Evolutionary conservation across 1,284 basidiomycete species (phyloP), one percentile per base, ranked within the genome.

Genomic region (Leccinum solheimii): DNA sequence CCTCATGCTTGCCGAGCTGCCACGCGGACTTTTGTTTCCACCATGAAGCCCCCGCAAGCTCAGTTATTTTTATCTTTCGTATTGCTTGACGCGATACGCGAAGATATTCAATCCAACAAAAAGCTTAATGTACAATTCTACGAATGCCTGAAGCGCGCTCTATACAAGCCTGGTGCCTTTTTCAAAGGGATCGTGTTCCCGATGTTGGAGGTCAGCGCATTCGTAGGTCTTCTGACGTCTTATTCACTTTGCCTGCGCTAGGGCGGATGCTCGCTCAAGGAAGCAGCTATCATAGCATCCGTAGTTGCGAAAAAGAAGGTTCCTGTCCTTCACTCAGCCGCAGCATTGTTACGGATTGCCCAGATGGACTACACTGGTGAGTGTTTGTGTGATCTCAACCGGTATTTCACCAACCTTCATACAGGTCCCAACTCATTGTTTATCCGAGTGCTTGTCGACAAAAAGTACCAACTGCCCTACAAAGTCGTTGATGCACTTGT

Each of bases 111-210:
- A 62, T 85, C 87, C 76, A 91, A 86, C 75, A 90, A 92, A 66
- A 98, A 96, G 73, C 81, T 98, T 55, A 91, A 93, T 70, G 91
- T 95, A 27, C 97, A 99, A 66, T 92, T 95, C 66, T 99, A 97
- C 72, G 94, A 97, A 73, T 89, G 91, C 26, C 77, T 99, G 68
- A 97, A 95, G 75, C 90, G 95, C 68, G 86, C 94, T 10, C 78
- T 99, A 62, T 99, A 97, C 78, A 99, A 99, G 77, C 97, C 97
- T 4, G 92, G 92, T 1, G 96, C 97, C 1, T 98, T 98, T 75
- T 99, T 99, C 84, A 99, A 99, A 77, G 97, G 97, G 4, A 90
- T 99, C 62, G 83, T 99, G 40, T 99, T 99, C 76, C 97, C 97
- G 1, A 82, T 99, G 70, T 86, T 97, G 66, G 95, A 97, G 72